Conservation (phyloP, 2,329 filamentous ascomycete species). For the Aspergillus tamarii region DNA sequence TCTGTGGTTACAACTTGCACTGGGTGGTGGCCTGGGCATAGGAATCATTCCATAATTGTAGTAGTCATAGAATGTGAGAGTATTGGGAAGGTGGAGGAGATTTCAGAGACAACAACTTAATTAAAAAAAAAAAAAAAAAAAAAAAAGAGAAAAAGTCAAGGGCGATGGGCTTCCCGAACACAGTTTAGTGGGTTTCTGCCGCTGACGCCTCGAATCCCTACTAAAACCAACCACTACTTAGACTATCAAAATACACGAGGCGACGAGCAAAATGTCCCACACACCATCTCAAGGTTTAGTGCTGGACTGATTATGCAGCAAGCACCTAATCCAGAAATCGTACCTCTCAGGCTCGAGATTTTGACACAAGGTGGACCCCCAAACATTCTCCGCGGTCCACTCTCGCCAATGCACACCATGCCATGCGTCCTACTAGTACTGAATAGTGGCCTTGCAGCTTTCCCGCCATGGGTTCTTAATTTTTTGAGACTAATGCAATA, state of each 20-base stretch:
- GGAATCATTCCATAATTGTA: background rate
- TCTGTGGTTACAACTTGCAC: background rate
- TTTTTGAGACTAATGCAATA: conserved; percentile 3
- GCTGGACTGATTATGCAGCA: background rate
- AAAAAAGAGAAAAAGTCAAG: background rate
- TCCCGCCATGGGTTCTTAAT: background rate
- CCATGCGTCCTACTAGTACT: background rate
- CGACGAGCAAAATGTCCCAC: background rate
- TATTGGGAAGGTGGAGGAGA: background rate
- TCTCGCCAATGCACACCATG: background rate
- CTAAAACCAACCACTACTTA: no score
- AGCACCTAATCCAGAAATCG: background rate
- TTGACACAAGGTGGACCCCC: background rate
- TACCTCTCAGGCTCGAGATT: background rate
- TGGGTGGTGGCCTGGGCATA: background rate
- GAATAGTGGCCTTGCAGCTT: background rate
- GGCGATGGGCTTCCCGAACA: background rate
- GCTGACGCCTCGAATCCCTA: no score
- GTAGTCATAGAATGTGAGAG: background rate
- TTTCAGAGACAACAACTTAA: background rate
- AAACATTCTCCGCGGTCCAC: conserved; percentile 1
- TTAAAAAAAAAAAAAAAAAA: background rate
- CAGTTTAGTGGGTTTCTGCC: background rate
- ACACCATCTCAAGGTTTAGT: background rate
- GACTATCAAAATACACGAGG: no score